These are phyloP conservation scores for Hanseniaspora mollemarum DNA, from an alignment of 805 yeast species.

Conservation along the genomic window DNA sequence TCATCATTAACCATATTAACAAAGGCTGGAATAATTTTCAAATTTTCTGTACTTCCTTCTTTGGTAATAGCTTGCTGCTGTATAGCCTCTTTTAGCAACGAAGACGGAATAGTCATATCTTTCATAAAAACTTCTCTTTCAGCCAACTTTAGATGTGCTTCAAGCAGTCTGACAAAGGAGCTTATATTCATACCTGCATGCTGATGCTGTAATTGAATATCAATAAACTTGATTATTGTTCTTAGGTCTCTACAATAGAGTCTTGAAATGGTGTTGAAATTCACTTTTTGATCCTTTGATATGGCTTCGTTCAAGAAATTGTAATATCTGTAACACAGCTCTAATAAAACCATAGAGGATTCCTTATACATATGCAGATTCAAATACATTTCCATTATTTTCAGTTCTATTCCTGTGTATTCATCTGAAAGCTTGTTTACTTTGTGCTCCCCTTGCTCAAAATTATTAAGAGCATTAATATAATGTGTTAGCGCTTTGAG, in stretches of 20 bases:
- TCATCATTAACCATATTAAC: slow-evolving; percentile 25
- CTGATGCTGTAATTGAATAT: slow-evolving; percentile 32
- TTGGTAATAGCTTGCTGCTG: slow-evolving; percentile 10
- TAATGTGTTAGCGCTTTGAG: slow-evolving; percentile 59
- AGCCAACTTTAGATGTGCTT: slow-evolving; percentile 54
- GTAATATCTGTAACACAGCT: slow-evolving; percentile 49
- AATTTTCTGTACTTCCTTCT: background rate
- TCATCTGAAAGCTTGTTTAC: slow-evolving; percentile 58
- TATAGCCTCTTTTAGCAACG: slow-evolving; percentile 26
- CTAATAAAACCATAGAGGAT: slow-evolving; percentile 58
- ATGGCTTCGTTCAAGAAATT: slow-evolving; percentile 43
- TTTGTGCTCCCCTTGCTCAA: slow-evolving; percentile 36
- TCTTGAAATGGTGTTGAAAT: background rate
- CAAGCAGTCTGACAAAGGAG: slow-evolving; percentile 44
- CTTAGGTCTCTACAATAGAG: slow-evolving; percentile 45
- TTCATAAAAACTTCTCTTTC: slow-evolving; percentile 48
- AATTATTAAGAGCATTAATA: slow-evolving; percentile 58
- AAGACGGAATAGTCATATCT: slow-evolving; percentile 30
- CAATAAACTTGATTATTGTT: slow-evolving; percentile 56
- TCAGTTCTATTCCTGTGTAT: slow-evolving; percentile 82
- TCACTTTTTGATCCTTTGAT: slow-evolving; percentile 27
- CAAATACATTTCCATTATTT: slow-evolving; percentile 79
- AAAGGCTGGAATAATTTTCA: slow-evolving; percentile 17
- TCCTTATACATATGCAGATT: slow-evolving; percentile 48
- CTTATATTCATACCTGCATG: slow-evolving; percentile 27